Conservation (phyloP, 2,329 filamentous ascomycete species). For the Ampelomyces quisqualis region DNA sequence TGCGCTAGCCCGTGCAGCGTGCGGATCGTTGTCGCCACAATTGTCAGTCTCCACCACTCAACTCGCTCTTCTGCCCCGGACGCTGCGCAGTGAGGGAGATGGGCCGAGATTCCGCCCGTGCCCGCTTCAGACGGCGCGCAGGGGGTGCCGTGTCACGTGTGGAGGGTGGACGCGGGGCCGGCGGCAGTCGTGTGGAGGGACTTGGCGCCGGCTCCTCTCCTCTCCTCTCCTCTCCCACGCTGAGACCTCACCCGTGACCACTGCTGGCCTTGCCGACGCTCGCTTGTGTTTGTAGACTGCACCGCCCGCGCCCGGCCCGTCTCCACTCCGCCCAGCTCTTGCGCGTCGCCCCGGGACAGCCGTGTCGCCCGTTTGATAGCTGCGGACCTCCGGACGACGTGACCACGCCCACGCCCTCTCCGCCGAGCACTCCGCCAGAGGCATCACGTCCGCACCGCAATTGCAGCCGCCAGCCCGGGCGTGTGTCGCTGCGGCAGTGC, state of each 20-base stretch:
- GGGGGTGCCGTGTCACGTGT: too few species aligned
- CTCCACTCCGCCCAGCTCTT: conserved; percentile 9
- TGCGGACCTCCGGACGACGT: conserved; percentile 15
- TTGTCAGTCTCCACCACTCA: too few species aligned
- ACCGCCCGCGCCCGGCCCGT: conserved; percentile 3
- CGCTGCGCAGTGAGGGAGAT: too few species aligned
- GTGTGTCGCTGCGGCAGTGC: conserved; percentile 24
- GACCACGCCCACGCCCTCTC: conserved; percentile 8
- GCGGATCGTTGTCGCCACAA: conserved; percentile 9
- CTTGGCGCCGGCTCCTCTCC: conserved; percentile 1
- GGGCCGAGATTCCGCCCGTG: too few species aligned
- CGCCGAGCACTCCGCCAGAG: conserved; percentile 7
- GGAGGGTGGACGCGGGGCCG: too few species aligned
- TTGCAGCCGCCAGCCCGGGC: conserved; percentile 10
- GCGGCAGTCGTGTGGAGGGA: too few species aligned
- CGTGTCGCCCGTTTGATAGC: conserved; percentile 21
- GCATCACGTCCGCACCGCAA: conserved; percentile 9
- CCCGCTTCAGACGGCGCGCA: too few species aligned
- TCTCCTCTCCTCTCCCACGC: conserved; percentile 3
- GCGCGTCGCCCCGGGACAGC: conserved; percentile 32
- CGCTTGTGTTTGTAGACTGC: conserved; percentile 9
- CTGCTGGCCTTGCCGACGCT: conserved; percentile 11
- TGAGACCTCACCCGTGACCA: too few species aligned
- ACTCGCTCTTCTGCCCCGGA: too few species aligned
- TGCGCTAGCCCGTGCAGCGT: conserved; percentile 12